These are phyloP conservation scores for Phytophthora pluvialis DNA, from an alignment of 352 stramenopile genomes.

Conservation along the genomic window DNA sequence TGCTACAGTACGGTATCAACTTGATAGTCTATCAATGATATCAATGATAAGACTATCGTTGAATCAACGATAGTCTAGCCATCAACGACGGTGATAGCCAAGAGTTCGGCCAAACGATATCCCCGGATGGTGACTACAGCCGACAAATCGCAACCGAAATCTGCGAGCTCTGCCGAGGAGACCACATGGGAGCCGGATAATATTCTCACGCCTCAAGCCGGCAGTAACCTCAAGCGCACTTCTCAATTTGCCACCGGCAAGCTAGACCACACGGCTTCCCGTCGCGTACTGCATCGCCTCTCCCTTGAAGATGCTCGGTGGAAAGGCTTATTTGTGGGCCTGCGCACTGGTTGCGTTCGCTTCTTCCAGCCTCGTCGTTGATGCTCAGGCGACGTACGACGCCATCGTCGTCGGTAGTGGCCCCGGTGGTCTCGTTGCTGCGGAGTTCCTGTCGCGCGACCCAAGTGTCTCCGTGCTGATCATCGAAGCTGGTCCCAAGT, in stretches of 20 bases:
- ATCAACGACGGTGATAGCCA: no score
- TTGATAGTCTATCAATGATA: no score
- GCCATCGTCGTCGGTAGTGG: conserved; percentile 65
- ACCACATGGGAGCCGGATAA: conserved; percentile 16
- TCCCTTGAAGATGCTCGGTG: conserved; percentile 27
- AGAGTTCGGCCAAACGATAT: conserved; percentile 7
- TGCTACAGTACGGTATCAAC: not conserved
- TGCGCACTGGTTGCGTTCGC: conserved; percentile 29
- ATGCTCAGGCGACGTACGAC: conserved; percentile 52
- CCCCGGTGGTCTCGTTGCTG: conserved; percentile 63
- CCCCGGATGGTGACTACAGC: conserved; percentile 15
- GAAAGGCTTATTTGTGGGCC: conserved; percentile 33
- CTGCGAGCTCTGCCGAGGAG: conserved; percentile 1
- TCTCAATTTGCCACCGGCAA: conserved; percentile 9
- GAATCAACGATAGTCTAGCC: no score
- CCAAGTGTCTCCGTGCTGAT: conserved; percentile 58
- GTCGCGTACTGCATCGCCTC: not conserved
- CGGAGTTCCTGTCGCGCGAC: conserved; percentile 66
- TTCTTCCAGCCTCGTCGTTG: conserved; percentile 16
- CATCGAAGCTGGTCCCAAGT: conserved; percentile 61
- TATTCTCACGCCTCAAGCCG: not conserved
- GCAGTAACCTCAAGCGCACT: not conserved
- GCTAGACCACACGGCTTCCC: conserved; percentile 7
- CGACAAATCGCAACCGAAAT: conserved; percentile 18
- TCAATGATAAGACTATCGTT: no score